A percentile compares a stretch with the other conserved stretches of the same genome.
These are phyloP conservation scores for Lactarius hatsudake DNA, from an alignment of 768 basidiomycete species.

Conservation along the genomic window DNA sequence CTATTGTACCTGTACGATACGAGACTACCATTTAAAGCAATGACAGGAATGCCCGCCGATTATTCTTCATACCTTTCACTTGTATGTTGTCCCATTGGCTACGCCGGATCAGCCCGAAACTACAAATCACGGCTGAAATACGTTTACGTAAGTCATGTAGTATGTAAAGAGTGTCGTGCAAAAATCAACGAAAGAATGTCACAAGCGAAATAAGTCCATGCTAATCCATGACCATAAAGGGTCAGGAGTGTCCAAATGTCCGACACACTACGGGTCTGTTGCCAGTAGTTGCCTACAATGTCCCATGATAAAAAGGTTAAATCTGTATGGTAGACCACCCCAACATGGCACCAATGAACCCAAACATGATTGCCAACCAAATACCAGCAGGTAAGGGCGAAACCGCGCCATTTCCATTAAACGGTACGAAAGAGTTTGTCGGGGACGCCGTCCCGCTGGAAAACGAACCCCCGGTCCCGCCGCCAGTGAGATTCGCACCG, in stretches of 20 bases:
- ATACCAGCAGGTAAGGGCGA: conserved; percentile 13
- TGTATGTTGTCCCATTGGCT: conserved; percentile 12
- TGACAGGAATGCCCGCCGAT: background rate
- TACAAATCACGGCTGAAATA: background rate
- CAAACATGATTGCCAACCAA: conserved; percentile 13
- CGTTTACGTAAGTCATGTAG: background rate
- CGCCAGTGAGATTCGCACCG: conserved; percentile 66
- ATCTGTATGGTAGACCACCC: conserved; percentile 3
- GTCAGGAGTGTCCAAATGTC: background rate
- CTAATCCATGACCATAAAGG: background rate
- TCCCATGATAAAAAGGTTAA: background rate
- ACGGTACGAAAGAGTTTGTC: conserved; percentile 18
- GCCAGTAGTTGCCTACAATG: background rate
- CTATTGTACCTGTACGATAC: conserved; percentile 89
- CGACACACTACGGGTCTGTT: background rate
- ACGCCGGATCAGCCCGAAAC: conserved; percentile 1
- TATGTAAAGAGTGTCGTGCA: background rate
- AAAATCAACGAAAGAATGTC: background rate
- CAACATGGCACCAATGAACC: conserved; percentile 10
- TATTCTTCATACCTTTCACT: conserved; percentile 4
- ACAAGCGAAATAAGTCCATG: background rate
- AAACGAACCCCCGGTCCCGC: conserved; percentile 58
- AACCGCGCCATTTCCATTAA: conserved; percentile 26
- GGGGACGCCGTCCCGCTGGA: conserved; percentile 1
- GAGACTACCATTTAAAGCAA: conserved; percentile 89